Conservation (phyloP, 345 rosid genomes). For the Boechera stricta region DNA sequence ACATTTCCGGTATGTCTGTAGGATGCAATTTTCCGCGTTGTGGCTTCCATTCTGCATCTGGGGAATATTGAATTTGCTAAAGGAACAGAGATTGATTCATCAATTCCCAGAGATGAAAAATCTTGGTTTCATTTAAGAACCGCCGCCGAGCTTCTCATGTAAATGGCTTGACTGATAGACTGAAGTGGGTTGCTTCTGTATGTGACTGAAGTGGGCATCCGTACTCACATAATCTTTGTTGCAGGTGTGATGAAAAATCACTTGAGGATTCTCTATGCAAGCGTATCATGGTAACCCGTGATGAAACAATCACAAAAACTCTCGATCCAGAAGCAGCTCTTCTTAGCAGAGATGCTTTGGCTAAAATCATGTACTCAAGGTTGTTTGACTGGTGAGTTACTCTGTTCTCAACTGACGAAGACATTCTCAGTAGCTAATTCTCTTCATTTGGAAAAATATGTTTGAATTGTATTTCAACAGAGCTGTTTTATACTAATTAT, state of each 20-base stretch:
- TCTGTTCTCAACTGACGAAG: conserved; percentile 22
- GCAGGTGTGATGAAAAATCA: conserved; percentile 87
- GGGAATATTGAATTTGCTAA: conserved; percentile 93
- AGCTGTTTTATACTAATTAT: conserved; percentile 22
- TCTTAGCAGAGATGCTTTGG: conserved; percentile 93
- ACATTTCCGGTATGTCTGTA: conserved; percentile 39
- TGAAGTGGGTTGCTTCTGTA: conserved; percentile 27
- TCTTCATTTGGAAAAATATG: not conserved
- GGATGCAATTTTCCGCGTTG: conserved; percentile 92
- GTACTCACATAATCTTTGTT: conserved; percentile 34
- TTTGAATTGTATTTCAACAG: not conserved
- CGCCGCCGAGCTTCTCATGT: conserved; percentile 90
- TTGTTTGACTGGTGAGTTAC: conserved; percentile 93
- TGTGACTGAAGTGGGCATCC: conserved; percentile 37
- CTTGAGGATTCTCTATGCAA: conserved; percentile 98
- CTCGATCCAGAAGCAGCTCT: conserved; percentile 92
- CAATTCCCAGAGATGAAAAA: conserved; percentile 87
- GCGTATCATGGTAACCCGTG: conserved; percentile 96
- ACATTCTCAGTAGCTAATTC: conserved; percentile 28
- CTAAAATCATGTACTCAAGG: conserved; percentile 89
- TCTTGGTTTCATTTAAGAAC: conserved; percentile 88
- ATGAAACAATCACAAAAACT: conserved; percentile 95
- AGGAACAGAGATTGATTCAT: conserved; percentile 92
- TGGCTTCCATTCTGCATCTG: conserved; percentile 93
- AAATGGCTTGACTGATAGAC: conserved; percentile 39